Conservation (phyloP, 83 land plant species). For the Picea abies region DNA sequence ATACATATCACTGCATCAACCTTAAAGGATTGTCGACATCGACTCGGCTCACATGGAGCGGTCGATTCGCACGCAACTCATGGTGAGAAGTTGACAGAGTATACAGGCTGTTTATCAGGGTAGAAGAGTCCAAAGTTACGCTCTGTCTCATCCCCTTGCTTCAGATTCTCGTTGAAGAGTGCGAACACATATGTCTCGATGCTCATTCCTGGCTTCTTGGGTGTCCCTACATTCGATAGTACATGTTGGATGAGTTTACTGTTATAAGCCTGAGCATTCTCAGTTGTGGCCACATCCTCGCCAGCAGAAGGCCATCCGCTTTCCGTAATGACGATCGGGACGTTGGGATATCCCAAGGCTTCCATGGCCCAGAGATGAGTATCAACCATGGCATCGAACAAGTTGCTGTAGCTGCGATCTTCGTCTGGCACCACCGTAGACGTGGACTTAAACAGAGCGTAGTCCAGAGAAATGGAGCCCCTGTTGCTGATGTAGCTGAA, state of each 20-base stretch:
- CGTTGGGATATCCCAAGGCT: slow-evolving; percentile 23
- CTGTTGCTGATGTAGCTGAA: slow-evolving; percentile 3
- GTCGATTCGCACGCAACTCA: too few species aligned
- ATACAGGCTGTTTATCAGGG: not conserved
- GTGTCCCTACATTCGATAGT: slow-evolving; percentile 31
- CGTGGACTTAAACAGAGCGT: not conserved
- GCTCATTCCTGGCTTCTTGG: slow-evolving; percentile 32
- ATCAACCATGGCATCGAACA: slow-evolving; percentile 52
- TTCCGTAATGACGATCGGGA: slow-evolving; percentile 48
- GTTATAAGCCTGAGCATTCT: slow-evolving; percentile 50
- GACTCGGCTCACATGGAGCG: too few species aligned
- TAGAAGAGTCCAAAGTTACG: slow-evolving; percentile 19
- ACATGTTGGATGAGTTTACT: slow-evolving; percentile 45
- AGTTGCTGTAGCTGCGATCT: not conserved
- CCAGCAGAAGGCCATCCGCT: slow-evolving; percentile 73
- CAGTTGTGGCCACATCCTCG: slow-evolving; percentile 19
- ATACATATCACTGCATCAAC: too few species aligned
- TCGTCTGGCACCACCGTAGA: not conserved
- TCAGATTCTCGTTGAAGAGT: slow-evolving; percentile 32
- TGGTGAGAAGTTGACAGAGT: slow-evolving; percentile 3
- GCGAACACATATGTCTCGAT: slow-evolving; percentile 49
- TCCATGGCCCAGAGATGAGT: slow-evolving; percentile 39
- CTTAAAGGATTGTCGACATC: too few species aligned
- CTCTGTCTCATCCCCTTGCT: slow-evolving; percentile 4
- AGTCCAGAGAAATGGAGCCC: not conserved